Conservation (phyloP, 139 green algal genomes). For the Mychonastes homosphaera region DNA sequence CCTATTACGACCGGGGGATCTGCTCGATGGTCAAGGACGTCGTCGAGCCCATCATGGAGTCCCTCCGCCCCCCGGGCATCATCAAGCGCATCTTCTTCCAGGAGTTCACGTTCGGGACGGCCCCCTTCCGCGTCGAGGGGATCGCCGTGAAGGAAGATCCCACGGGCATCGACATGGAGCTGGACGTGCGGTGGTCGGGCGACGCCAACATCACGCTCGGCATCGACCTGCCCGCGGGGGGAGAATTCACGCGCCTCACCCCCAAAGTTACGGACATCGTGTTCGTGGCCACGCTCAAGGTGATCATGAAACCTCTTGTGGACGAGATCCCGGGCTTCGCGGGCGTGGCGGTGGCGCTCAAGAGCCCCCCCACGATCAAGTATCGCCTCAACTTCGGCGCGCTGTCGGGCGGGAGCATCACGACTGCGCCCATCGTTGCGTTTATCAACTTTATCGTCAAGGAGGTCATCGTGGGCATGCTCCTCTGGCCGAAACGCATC, state of each 20-base stretch:
- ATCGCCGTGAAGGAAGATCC: constrained; percentile 4
- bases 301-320: constrained; percentile 53
- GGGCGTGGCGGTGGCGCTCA: constrained; percentile 29
- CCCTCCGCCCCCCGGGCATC: background rate
- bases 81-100: constrained; percentile 77
- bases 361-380: constrained; percentile 32
- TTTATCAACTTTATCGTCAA: constrained; percentile 40
- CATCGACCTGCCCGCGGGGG: constrained; percentile 51
- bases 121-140: constrained; percentile 58
- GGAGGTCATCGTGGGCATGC: constrained; percentile 22
- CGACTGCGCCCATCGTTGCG: constrained; percentile 20
- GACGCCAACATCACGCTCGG: constrained; percentile 77
- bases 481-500: constrained; percentile 40
- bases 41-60: constrained; percentile 60
- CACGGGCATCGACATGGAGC: constrained; percentile 42
- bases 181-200: constrained; percentile 69
- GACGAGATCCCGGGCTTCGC: constrained; percentile 70
- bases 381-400: constrained; percentile 45
- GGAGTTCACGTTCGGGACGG: constrained; percentile 72
- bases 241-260: constrained; percentile 58
- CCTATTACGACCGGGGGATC: constrained; percentile 71
- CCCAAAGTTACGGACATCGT: constrained; percentile 74
- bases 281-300: constrained; percentile 43
- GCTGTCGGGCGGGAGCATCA: constrained; percentile 21
- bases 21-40: constrained; percentile 61